These are phyloP conservation scores for Vitis amurensis DNA, from an alignment of 164 flowering plant species.

Conservation along the genomic window DNA sequence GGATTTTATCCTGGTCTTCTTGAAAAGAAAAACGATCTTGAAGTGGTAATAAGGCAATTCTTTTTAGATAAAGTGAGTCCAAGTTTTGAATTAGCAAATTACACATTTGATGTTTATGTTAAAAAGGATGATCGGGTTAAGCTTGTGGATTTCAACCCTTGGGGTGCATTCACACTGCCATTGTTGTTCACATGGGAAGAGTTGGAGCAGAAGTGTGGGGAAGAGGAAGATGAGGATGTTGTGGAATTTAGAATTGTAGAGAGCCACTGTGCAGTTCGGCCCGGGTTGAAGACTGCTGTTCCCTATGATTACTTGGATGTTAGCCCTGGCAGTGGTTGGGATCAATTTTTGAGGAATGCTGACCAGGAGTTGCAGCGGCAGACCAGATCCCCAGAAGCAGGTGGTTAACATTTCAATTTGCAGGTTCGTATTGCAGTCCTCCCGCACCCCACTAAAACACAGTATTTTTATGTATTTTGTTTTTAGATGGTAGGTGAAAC, in stretches of 20 bases:
- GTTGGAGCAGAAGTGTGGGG: constrained; percentile 38
- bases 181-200: constrained; percentile 86
- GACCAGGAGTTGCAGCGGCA: constrained; percentile 56
- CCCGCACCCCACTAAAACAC: too few relatives aligned
- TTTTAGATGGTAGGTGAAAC: too few relatives aligned
- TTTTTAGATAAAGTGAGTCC: constrained; percentile 40
- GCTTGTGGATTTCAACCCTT: constrained; percentile 86
- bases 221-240: constrained; percentile 11
- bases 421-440: too few relatives aligned
- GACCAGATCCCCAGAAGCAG: constrained; percentile 33
- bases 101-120: constrained; percentile 83
- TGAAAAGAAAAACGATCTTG: constrained; percentile 48
- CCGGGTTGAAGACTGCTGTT: constrained; percentile 91
- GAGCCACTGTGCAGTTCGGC: constrained; percentile 69
- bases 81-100: constrained; percentile 62
- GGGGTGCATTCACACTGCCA: constrained; percentile 80
- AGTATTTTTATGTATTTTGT: too few relatives aligned
- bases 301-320: constrained; percentile 93
- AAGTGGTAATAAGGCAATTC: constrained; percentile 40
- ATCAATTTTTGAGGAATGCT: constrained; percentile 73
- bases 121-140: constrained; percentile 62
- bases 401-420: constrained; percentile 26
- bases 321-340: constrained; percentile 94
- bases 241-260: constrained; percentile 73
- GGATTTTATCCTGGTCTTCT: constrained; percentile 66